Base-by-base conservation (phyloP, 2,329 filamentous ascomycete species). In the Colletotrichum chrysophilum region DNA sequence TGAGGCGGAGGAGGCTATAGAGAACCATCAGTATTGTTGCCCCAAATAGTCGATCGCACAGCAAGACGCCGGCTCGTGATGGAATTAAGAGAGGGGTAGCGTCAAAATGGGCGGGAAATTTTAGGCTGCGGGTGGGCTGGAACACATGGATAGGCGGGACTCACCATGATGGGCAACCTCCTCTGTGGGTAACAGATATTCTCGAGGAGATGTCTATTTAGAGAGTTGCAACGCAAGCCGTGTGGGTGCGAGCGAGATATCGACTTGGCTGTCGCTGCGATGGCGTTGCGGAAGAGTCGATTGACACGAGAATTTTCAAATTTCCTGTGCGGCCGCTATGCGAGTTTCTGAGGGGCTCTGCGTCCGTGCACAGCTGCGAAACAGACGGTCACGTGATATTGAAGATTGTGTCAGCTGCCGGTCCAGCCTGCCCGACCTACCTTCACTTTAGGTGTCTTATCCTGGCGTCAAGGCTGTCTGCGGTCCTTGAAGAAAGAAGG, bases 1-100 rank as follows among this genome's bases (percentile, higher is more conserved):
- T 98, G 96, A 81, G 96, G 94, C 89, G 96, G 96, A 85, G 97
- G 97, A 90, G 97, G 95, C 97, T 96, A 78, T 81, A 70, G 58
- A 36, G 36, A 16, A 67, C 48, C n/a, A 70, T 76, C 62, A 74
- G 74, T 69, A 60, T 24, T 84, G 66, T 66, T 32, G 43, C 64
- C 60, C 34, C 32, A 78, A 79, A 43, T 80, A 77, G 74, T 28
- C 52, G 43, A 56, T 36, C 13, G 70, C 58, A 26, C 70, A 43
- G 38, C 60, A 26, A 67, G 32, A 71, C 70, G 73, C 71, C 64
- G 69, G 66, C 66, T 66, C 67, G 66, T 64, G 60, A 52, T 13
- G 84, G 96, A 96, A 96, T 95, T 82, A 69, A 67, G 58, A 68
- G 67, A 73, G 75, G 72, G 75, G 75, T 78, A 71, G 72, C 68